These are phyloP conservation scores for Diversispora epigaea DNA, from an alignment of 192 early-diverging fungal species.

Conservation along the genomic window DNA sequence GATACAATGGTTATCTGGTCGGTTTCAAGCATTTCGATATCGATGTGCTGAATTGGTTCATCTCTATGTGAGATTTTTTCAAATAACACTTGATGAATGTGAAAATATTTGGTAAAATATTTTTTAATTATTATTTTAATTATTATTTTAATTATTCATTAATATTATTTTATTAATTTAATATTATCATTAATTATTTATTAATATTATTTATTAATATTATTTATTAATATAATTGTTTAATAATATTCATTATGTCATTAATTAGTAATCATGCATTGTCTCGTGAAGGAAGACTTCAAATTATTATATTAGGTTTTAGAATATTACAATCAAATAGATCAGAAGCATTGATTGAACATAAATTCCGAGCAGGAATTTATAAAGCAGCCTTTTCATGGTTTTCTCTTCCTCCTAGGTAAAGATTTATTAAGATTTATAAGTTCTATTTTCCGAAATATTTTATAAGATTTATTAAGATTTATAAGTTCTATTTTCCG, in stretches of 20 bases:
- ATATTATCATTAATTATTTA: not conserved
- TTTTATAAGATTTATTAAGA: slow-evolving; percentile 14
- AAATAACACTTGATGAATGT: slow-evolving; percentile 64
- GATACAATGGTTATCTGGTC: slow-evolving; percentile 82
- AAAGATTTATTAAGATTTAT: slow-evolving; percentile 36
- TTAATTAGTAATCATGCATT: slow-evolving; percentile 61
- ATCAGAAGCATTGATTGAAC: slow-evolving; percentile 62
- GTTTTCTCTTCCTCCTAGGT: slow-evolving; percentile 75
- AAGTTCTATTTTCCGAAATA: slow-evolving; percentile 29
- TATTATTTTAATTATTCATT: not conserved
- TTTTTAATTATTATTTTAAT: not conserved
- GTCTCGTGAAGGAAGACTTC: slow-evolving; percentile 77
- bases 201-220: not conserved
- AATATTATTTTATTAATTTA: too few relatives aligned
- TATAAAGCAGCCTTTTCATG: slow-evolving; percentile 78
- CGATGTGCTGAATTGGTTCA: slow-evolving; percentile 69
- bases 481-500: slow-evolving; percentile 38
- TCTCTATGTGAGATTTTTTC: slow-evolving; percentile 77
- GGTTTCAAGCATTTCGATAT: slow-evolving; percentile 82
- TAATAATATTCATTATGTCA: not conserved
- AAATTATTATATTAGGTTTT: slow-evolving; percentile 72
- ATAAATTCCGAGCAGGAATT: slow-evolving; percentile 62
- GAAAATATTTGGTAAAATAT: slow-evolving; percentile 34
- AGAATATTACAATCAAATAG: slow-evolving; percentile 70
- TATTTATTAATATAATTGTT: too few relatives aligned